Evolutionary conservation across 1,139 yeast genomes (phyloP).

Genomic region (Chernovozyma sophiae-reginae): DNA sequence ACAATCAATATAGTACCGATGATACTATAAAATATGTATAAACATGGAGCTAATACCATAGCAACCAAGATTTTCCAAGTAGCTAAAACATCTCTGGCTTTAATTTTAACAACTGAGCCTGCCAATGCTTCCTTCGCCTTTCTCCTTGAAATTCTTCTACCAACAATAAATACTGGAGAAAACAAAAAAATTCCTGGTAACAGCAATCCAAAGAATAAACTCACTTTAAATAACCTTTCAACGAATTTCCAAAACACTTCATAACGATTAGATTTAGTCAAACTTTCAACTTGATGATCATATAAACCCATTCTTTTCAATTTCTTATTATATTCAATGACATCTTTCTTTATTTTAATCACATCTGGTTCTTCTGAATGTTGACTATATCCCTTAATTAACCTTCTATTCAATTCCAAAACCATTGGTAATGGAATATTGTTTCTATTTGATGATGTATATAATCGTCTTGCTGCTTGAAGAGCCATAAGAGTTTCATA

Average conservation of each 20-base stretch:
- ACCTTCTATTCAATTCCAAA: slow-evolving; percentile 43
- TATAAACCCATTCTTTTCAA: slow-evolving; percentile 35
- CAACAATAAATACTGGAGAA: slow-evolving; percentile 41
- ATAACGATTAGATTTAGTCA: slow-evolving; percentile 25
- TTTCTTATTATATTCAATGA: slow-evolving; percentile 31
- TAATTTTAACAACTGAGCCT: slow-evolving; percentile 39
- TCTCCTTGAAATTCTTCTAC: slow-evolving; percentile 29
- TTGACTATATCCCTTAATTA: slow-evolving; percentile 38
- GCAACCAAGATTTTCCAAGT: slow-evolving; percentile 48
- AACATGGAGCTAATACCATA: slow-evolving; percentile 38
- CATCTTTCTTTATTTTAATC: slow-evolving; percentile 28
- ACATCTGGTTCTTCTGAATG: slow-evolving; percentile 34
- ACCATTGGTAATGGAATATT: slow-evolving; percentile 40
- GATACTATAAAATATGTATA: slow-evolving; percentile 39
- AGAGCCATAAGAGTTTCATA: slow-evolving; percentile 30
- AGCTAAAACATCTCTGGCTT: slow-evolving; percentile 44
- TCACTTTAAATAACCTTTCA: slow-evolving; percentile 27
- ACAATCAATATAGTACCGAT: slow-evolving; percentile 32
- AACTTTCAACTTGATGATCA: slow-evolving; percentile 41
- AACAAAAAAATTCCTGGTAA: slow-evolving; percentile 43
- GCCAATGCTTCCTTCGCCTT: slow-evolving; percentile 43
- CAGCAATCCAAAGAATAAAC: slow-evolving; percentile 32
- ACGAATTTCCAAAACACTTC: slow-evolving; percentile 24
- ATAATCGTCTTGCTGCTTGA: slow-evolving; percentile 40
- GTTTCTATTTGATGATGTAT: slow-evolving; percentile 31